Evolutionary conservation across 2,329 filamentous ascomycete genomes (phyloP).

Genomic region (Tricladium varicosporioides): DNA sequence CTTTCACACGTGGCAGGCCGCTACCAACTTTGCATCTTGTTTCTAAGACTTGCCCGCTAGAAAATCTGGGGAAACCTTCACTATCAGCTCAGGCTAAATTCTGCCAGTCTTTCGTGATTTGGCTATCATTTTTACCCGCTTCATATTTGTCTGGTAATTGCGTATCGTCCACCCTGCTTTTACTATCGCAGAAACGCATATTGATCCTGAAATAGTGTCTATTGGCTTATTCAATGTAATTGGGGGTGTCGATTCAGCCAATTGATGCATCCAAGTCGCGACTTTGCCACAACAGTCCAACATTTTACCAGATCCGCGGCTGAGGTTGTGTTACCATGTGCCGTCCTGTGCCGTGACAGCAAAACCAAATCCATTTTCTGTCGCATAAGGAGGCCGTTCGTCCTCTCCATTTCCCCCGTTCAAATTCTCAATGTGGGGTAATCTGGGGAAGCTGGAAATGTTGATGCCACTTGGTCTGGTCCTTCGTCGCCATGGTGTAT

Average conservation of each 20-base stretch:
- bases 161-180: too few relatives aligned
- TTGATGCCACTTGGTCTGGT: neutral
- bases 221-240: too few relatives aligned
- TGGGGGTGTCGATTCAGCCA: neutral
- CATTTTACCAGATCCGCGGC: neutral
- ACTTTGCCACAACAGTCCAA: neutral
- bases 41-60: neutral
- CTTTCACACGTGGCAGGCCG: neutral
- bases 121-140: neutral
- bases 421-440: neutral
- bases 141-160: too few relatives aligned
- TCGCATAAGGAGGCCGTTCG: neutral
- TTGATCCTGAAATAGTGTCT: too few relatives aligned
- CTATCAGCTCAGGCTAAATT: neutral
- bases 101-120: neutral
- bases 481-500: slow-evolving; percentile 9
- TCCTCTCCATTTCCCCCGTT: slow-evolving; percentile 35
- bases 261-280: neutral
- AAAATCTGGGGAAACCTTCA: neutral
- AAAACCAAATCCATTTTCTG: neutral
- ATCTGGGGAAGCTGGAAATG: neutral
- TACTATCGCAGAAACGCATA: too few relatives aligned
- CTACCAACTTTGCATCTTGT: neutral
- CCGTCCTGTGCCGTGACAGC: neutral
- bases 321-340: neutral